Evolutionary conservation across 2,329 filamentous ascomycete species (phyloP).

Genomic region (Albifimbria verrucaria): DNA sequence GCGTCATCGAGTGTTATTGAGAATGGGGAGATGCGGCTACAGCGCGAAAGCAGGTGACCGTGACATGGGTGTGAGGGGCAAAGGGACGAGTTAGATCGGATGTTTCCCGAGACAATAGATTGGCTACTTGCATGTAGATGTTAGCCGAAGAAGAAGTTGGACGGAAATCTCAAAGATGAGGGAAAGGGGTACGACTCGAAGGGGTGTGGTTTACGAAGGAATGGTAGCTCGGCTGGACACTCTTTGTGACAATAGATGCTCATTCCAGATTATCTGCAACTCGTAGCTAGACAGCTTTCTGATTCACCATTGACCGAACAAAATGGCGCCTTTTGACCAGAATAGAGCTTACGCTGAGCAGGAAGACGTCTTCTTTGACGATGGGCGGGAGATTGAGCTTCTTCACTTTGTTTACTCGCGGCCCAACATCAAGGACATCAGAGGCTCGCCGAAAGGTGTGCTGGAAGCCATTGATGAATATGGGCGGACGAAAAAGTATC

Average conservation of each 20-base stretch:
- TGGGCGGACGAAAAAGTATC: slow-evolving; percentile 56
- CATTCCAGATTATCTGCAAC: too few relatives aligned
- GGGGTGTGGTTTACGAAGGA: background rate
- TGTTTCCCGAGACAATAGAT: background rate
- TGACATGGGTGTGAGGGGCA: background rate
- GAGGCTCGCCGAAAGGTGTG: slow-evolving; percentile 61
- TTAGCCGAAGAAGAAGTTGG: background rate
- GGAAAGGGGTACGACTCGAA: background rate
- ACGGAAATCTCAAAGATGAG: background rate
- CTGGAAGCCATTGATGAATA: slow-evolving; percentile 69
- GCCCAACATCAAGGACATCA: slow-evolving; percentile 58
- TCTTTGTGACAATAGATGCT: too few relatives aligned
- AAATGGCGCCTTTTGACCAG: slow-evolving; percentile 29
- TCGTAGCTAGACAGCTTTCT: background rate
- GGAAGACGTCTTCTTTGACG: slow-evolving; percentile 52
- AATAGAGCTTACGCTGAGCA: slow-evolving; percentile 39
- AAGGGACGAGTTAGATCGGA: background rate
- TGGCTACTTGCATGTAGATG: background rate
- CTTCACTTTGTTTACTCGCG: slow-evolving; percentile 65
- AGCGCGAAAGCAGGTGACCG: background rate
- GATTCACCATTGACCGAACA: background rate
- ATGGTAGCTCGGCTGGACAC: too few relatives aligned
- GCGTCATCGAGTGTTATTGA: background rate
- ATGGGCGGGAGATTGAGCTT: slow-evolving; percentile 71
- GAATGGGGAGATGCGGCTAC: background rate